A percentile compares a stretch with the other conserved stretches of the same genome.
Evolutionary conservation across 2,329 filamentous ascomycete species (phyloP).

Genomic region (Colletotrichum ledebouriae): DNA sequence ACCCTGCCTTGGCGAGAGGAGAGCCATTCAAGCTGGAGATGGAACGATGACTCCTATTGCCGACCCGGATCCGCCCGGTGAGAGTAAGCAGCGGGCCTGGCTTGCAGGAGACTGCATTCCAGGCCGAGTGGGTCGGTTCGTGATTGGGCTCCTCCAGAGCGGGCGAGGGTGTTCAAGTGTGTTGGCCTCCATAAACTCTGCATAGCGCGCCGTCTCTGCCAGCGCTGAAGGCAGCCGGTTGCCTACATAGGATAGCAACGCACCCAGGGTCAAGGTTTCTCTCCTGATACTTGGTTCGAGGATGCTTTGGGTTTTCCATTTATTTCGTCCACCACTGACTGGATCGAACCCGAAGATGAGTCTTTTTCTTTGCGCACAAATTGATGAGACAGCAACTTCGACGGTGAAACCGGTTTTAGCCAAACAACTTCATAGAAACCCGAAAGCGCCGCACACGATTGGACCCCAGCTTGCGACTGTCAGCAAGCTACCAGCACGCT

Average conservation of each 20-base stretch:
- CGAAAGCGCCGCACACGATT: constrained; percentile 31
- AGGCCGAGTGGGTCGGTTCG: constrained; percentile 45
- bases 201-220: constrained; percentile 32
- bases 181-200: constrained; percentile 42
- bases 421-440: background rate
- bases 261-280: background rate
- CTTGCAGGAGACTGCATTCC: constrained; percentile 48
- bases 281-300: constrained; percentile 11
- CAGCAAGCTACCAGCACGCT: constrained; percentile 8
- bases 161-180: constrained; percentile 42
- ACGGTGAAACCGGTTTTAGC: constrained; percentile 7
- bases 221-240: constrained; percentile 17
- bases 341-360: constrained; percentile 5
- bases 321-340: constrained; percentile 11
- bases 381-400: constrained; percentile 8
- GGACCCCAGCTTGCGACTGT: constrained; percentile 27
- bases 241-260: constrained; percentile 15
- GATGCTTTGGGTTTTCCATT: background rate
- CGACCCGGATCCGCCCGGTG: constrained; percentile 46
- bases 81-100: constrained; percentile 40
- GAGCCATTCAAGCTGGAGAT: constrained; percentile 24
- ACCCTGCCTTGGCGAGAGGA: constrained; percentile 2
- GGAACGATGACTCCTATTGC: constrained; percentile 45
- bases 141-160: constrained; percentile 42
- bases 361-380: constrained; percentile 15